Evolutionary conservation across 2,329 filamentous ascomycete genomes (phyloP), one percentile per base, ranked within the genome.

Genomic region (Aspergillus brunneoviolaceus): DNA sequence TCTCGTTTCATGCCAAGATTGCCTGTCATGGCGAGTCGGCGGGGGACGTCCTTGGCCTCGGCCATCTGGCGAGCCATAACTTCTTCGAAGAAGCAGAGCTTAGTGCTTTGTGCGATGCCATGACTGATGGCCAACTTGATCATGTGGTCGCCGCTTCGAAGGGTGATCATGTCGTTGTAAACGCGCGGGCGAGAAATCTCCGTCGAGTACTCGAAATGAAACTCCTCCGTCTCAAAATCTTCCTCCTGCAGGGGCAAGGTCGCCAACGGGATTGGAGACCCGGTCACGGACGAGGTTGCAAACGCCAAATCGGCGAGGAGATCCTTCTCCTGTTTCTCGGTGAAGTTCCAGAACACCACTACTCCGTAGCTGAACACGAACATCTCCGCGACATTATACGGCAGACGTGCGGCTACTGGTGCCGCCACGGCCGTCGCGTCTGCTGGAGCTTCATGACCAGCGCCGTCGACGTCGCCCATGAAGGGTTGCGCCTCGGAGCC

Each of bases 91-190:
- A 95, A 92, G 72, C 90, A 95, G 47, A 99, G 81, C 76, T 97
- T 98, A 0, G 95, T 99, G 75, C 93, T 97, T 77, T 99, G 95
- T 0, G 92, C 92, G 67, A 99, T 97, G 42, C 93, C 95, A 74
- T 99, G 95, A 74, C 91, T 96, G 80, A 99, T 99, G 35, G 94
- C 92, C 16, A 99, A 83, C 78, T 98, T 98, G 74, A 98, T 96
- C 94, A 99, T 98, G 78, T 99, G 95, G 78, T 99, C 95, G 45
- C 91, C 89, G 61, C 92, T 96, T 63, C 96, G 85, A 49, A 99
- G 81, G 0, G 95, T 99, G 69, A 99, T 98, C 95, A 99, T 99
- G 76, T 99, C 95, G 77, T 99, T 98, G 80, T 96, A 99, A 31
- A 99, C 90, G 59, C 95, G 86, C 4, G 95, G 95, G 53, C 93